Evolutionary conservation across 1,284 basidiomycete genomes (phyloP).

Genomic region (Naganishia cerealis): DNA sequence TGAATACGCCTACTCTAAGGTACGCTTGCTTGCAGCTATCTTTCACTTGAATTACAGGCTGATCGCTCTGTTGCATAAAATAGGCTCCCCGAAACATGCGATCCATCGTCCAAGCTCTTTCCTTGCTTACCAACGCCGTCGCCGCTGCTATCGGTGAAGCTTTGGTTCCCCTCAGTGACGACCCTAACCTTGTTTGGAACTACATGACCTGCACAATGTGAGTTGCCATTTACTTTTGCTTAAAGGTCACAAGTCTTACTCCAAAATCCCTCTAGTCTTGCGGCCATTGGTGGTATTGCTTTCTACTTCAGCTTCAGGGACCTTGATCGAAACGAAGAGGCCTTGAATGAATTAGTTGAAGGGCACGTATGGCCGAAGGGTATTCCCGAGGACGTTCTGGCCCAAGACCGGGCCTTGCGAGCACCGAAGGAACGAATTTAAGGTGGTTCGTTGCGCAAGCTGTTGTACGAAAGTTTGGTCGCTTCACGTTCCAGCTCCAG

Average conservation of each 20-base stretch:
- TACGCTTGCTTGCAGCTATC: constrained; percentile 49
- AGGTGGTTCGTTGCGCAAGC: not conserved
- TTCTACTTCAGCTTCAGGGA: constrained; percentile 33
- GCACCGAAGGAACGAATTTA: not conserved
- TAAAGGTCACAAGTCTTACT: not conserved
- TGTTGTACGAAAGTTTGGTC: constrained; percentile 3
- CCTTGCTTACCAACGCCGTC: constrained; percentile 32
- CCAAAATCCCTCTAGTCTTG: constrained; percentile 5
- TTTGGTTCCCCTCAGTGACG: constrained; percentile 30
- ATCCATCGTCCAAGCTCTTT: constrained; percentile 32
- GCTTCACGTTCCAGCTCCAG: not conserved
- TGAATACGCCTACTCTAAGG: constrained; percentile 57
- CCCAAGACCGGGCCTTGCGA: not conserved
- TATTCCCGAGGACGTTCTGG: not conserved
- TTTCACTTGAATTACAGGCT: not conserved
- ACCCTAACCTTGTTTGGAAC: constrained; percentile 34
- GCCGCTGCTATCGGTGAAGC: constrained; percentile 33
- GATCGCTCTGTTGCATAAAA: not conserved
- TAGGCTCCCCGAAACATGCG: constrained; percentile 32
- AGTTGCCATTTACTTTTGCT: not conserved
- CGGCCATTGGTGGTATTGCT: constrained; percentile 28
- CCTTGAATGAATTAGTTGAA: constrained; percentile 24
- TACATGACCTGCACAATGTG: constrained; percentile 32
- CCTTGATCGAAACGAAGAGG: constrained; percentile 30
- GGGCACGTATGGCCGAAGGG: constrained; percentile 23